Evolutionary conservation across 768 basidiomycete genomes (phyloP).

Genomic region (Hericium rajendrae): DNA sequence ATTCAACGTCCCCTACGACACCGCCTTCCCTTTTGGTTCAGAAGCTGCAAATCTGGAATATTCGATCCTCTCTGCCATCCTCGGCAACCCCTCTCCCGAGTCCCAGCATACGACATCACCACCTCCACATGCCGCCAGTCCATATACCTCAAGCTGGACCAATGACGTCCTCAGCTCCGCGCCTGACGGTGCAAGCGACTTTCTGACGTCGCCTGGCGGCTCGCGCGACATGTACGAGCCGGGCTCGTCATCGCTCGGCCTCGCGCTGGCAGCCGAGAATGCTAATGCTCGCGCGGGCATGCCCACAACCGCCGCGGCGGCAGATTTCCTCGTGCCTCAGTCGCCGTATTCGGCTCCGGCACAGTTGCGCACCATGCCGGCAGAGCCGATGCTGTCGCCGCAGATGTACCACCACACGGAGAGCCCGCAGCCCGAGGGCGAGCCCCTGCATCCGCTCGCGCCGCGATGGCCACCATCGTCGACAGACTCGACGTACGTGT

Average conservation of each 20-base stretch:
- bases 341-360: background rate
- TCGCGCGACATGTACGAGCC: conserved; percentile 3
- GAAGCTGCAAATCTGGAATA: conserved; percentile 93
- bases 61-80: conserved; percentile 85
- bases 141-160: conserved; percentile 4
- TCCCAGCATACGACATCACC: conserved; percentile 10
- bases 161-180: background rate
- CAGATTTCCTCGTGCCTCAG: conserved; percentile 8
- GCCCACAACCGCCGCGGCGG: background rate
- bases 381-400: background rate
- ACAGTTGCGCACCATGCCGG: background rate
- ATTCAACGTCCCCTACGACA: conserved; percentile 45
- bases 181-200: conserved; percentile 3
- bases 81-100: conserved; percentile 38
- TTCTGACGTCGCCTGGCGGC: conserved; percentile 6
- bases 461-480: conserved; percentile 12
- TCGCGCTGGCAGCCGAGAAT: conserved; percentile 2
- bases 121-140: conserved; percentile 7
- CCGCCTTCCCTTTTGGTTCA: conserved; percentile 66
- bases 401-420: background rate
- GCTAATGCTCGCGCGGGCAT: background rate
- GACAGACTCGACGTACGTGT: conserved; percentile 12
- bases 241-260: background rate
- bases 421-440: background rate
- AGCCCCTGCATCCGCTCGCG: conserved; percentile 8